Percentiles rank a stretch among this genome's conserved stretches.
phyloP scores from a whole-genome alignment of 495 filamentous ascomycete genomes.

The Neurospora sp. region DNA sequence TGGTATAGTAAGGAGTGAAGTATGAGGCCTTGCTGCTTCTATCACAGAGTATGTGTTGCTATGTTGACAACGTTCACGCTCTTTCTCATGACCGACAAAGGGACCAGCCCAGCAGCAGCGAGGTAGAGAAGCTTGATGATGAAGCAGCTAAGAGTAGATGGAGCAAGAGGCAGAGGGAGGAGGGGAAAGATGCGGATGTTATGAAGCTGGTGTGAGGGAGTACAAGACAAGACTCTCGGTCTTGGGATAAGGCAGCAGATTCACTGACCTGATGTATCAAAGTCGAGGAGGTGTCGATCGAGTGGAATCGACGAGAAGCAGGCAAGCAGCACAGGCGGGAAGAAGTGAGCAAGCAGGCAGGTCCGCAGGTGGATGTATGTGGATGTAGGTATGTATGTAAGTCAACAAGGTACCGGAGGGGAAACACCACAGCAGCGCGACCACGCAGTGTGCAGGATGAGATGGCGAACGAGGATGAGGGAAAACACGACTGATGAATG shows the following conservation, averaged over 20 bases:
- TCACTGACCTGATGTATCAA: constrained; percentile 34
- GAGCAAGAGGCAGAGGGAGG: constrained; percentile 2
- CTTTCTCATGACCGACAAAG: constrained; percentile 20
- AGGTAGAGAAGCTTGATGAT: background rate
- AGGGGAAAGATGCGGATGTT: constrained; percentile 11
- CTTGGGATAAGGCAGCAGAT: constrained; percentile 12
- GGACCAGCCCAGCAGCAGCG: constrained; percentile 23
- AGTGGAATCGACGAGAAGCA: constrained; percentile 7
- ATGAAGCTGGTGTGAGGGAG: constrained; percentile 18
- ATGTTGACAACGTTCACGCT: constrained; percentile 22
- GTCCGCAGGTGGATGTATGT: constrained; percentile 9
- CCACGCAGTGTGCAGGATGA: constrained; percentile 20
- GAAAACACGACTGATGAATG: constrained; percentile 3
- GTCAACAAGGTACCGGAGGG: constrained; percentile 6
- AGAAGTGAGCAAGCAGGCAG: constrained; percentile 2
- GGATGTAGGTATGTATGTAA: constrained; percentile 1
- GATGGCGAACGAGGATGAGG: constrained; percentile 17
- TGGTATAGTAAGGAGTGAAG: constrained; percentile 20
- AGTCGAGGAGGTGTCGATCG: constrained; percentile 25
- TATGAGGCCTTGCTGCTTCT: background rate
- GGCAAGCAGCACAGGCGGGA: constrained; percentile 3
- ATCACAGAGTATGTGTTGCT: constrained; percentile 16
- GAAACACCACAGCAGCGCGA: constrained; percentile 24
- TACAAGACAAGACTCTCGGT: constrained; percentile 1
- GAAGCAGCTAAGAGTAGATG: constrained; percentile 1